A percentile compares a stretch with the other conserved stretches of the same genome.
These are phyloP conservation scores for Cladosporium halotolerans DNA, from an alignment of 2,329 filamentous ascomycete species.

Conservation along the genomic window DNA sequence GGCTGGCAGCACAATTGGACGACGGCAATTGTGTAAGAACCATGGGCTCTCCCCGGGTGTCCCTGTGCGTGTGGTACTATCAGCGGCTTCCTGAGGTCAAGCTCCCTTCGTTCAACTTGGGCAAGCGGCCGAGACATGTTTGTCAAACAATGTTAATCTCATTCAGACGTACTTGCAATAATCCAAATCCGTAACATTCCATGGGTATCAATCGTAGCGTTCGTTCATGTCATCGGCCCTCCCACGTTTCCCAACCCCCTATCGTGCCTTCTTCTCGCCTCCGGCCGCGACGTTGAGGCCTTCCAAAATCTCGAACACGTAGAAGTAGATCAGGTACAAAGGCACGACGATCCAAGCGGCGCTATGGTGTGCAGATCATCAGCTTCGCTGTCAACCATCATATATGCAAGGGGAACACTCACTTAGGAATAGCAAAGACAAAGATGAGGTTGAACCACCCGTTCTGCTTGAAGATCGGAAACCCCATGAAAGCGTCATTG, in stretches of 20 bases:
- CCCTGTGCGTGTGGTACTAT: too few relatives aligned
- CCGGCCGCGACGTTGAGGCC: conserved; percentile 45
- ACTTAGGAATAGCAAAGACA: conserved; percentile 64
- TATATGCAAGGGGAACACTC: conserved; percentile 9
- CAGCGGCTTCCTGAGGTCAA: too few relatives aligned
- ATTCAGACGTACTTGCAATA: too few relatives aligned
- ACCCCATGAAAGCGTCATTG: conserved; percentile 44
- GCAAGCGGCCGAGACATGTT: too few relatives aligned
- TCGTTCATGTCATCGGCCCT: too few relatives aligned
- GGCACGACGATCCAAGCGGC: conserved; percentile 61
- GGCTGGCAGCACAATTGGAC: too few relatives aligned
- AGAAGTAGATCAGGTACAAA: conserved; percentile 54
- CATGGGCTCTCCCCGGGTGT: too few relatives aligned
- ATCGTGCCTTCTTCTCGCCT: conserved; percentile 19
- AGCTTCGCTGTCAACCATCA: neutral
- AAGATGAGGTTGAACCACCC: conserved; percentile 38
- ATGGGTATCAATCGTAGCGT: too few relatives aligned
- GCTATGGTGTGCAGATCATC: conserved; percentile 31
- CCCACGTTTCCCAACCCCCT: neutral
- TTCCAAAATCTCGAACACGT: conserved; percentile 56
- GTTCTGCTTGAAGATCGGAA: conserved; percentile 1
- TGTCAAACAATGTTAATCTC: too few relatives aligned
- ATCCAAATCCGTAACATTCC: too few relatives aligned
- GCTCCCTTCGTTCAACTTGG: too few relatives aligned
- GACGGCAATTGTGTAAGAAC: too few relatives aligned